Percentiles rank a stretch among this genome's conserved stretches.
These are phyloP conservation scores for Annulohypoxylon maeteangense DNA, from an alignment of 495 filamentous ascomycete species.

Conservation along the genomic window DNA sequence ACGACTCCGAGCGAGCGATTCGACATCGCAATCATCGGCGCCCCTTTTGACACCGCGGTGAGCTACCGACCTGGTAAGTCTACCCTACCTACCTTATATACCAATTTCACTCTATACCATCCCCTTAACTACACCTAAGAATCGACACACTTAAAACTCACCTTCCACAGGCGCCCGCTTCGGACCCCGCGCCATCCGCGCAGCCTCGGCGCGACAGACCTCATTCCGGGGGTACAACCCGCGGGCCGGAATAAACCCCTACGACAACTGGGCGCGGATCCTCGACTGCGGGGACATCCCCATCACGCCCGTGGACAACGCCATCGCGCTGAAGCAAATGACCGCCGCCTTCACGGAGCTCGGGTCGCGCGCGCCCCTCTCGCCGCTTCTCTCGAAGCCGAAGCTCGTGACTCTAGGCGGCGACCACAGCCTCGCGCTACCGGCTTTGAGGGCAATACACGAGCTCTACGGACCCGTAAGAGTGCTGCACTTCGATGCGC, in stretches of 20 bases:
- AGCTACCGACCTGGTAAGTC: conserved; percentile 76
- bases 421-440: conserved; percentile 82
- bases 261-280: conserved; percentile 75
- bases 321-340: conserved; percentile 79
- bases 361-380: conserved; percentile 48
- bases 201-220: conserved; percentile 78
- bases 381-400: conserved; percentile 55
- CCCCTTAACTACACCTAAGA: neutral
- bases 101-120: neutral
- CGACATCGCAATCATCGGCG: conserved; percentile 85
- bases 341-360: conserved; percentile 72
- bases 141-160: neutral
- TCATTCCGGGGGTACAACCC: conserved; percentile 80
- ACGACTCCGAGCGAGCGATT: conserved; percentile 71
- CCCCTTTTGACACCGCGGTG: conserved; percentile 86
- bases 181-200: conserved; percentile 83
- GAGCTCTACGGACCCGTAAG: conserved; percentile 78
- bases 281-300: conserved; percentile 88
- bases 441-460: conserved; percentile 77
- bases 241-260: conserved; percentile 80
- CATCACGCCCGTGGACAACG: conserved; percentile 82
- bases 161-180: conserved; percentile 76
- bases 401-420: conserved; percentile 83
- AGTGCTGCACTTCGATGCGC: conserved; percentile 86
- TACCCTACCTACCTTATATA: neutral